phyloP scores from a whole-genome alignment of 2,329 filamentous ascomycete genomes.

The Clonostachys sp. region DNA sequence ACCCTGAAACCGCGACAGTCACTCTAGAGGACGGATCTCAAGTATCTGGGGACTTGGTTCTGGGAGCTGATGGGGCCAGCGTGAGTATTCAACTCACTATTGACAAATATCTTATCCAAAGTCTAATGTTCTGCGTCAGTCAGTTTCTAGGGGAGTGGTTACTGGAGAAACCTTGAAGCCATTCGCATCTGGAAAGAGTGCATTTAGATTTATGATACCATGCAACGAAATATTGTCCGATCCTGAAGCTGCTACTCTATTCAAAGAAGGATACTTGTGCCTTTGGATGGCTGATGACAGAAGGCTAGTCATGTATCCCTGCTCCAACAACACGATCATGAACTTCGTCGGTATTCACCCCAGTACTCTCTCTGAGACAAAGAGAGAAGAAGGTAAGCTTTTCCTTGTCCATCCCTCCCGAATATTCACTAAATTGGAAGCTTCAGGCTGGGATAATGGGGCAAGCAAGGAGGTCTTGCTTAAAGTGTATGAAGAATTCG shows the following conservation, averaged over 20 bases:
- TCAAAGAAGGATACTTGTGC: slow-evolving; percentile 3
- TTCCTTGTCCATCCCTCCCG: too few relatives aligned
- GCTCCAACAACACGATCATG: slow-evolving; percentile 29
- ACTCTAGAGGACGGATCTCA: slow-evolving; percentile 36
- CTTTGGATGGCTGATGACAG: slow-evolving; percentile 30
- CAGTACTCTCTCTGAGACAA: not conserved
- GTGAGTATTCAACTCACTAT: slow-evolving; percentile 13
- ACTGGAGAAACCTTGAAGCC: slow-evolving; percentile 16
- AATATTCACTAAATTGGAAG: not conserved
- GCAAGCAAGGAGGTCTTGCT: not conserved
- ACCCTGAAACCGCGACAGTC: slow-evolving; percentile 30
- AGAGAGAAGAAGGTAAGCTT: slow-evolving; percentile 1
- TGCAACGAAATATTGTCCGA: slow-evolving; percentile 21
- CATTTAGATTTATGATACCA: slow-evolving; percentile 49
- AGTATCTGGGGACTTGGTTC: slow-evolving; percentile 40
- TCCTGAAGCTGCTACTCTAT: slow-evolving; percentile 8
- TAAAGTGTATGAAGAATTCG: not conserved
- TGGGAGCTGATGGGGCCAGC: slow-evolving; percentile 52
- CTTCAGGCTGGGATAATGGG: not conserved
- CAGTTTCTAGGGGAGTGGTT: slow-evolving; percentile 13
- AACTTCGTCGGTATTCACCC: slow-evolving; percentile 48
- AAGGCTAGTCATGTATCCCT: slow-evolving; percentile 39
- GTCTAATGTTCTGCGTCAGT: slow-evolving; percentile 5
- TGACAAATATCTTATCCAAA: too few relatives aligned
- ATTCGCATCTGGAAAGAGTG: slow-evolving; percentile 44